Conservation (phyloP, 2,329 filamentous ascomycete genomes). For the Pseudocercospora pini-densiflorae region DNA sequence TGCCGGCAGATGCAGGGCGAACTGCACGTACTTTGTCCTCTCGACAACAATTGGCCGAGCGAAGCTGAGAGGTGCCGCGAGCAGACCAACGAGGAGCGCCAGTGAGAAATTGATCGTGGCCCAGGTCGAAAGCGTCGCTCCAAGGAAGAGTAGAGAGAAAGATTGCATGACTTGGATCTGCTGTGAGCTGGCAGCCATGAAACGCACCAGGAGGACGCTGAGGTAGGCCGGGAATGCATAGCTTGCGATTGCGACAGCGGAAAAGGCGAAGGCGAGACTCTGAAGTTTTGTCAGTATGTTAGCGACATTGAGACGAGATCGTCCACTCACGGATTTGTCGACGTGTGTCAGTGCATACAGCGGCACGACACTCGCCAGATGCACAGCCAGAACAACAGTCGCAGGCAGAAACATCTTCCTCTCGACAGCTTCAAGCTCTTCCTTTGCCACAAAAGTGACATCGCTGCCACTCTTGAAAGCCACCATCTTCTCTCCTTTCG, state of each 20-base stretch:
- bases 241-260: constrained; percentile 51
- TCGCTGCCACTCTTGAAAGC: constrained; percentile 43
- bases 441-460: constrained; percentile 45
- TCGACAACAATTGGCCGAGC: constrained; percentile 46
- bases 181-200: constrained; percentile 49
- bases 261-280: constrained; percentile 56
- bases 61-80: constrained; percentile 81
- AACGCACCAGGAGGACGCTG: constrained; percentile 26
- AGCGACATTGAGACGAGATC: constrained; percentile 30
- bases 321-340: constrained; percentile 62
- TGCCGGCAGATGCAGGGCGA: constrained; percentile 20
- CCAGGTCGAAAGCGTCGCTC: constrained; percentile 88
- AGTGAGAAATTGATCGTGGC: constrained; percentile 96
- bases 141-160: constrained; percentile 89
- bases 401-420: constrained; percentile 75
- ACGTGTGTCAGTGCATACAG: constrained; percentile 85
- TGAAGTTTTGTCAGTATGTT: constrained; percentile 10
- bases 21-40: constrained; percentile 8
- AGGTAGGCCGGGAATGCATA: constrained; percentile 38
- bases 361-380: constrained; percentile 78
- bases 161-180: constrained; percentile 82
- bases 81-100: constrained; percentile 79
- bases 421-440: constrained; percentile 53
- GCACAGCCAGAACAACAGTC: constrained; percentile 70
- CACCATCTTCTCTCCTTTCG: constrained; percentile 42